Percentiles rank a stretch among this genome's conserved stretches.
phyloP scores from a whole-genome alignment of 768 basidiomycete species.

The Phlegmacium glaucopus region DNA sequence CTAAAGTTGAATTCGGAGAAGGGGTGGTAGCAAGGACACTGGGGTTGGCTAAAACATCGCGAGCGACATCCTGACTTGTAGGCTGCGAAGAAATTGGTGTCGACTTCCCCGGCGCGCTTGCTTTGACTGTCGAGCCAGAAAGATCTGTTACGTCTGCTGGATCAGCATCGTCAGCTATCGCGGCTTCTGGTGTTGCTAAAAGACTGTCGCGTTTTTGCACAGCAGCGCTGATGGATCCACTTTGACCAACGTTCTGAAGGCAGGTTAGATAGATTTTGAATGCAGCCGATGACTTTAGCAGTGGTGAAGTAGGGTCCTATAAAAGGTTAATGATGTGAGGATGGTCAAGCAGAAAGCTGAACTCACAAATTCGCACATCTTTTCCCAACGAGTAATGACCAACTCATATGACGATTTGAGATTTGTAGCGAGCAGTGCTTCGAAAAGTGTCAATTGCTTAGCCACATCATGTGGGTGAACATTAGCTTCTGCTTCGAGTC shows the following conservation, averaged over 20 bases:
- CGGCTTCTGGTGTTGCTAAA: conserved; percentile 34
- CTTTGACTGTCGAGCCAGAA: not conserved
- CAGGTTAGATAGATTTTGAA: conserved; percentile 76
- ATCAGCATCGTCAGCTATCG: conserved; percentile 10
- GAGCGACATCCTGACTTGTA: conserved; percentile 43
- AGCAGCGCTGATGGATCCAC: conserved; percentile 56
- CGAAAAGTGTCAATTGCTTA: conserved; percentile 69
- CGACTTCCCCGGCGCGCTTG: conserved; percentile 7
- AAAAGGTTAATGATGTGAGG: not conserved
- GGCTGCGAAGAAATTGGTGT: conserved; percentile 11
- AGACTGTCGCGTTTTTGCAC: conserved; percentile 69
- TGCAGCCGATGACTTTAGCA: conserved; percentile 65
- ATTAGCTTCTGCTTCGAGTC: conserved; percentile 76
- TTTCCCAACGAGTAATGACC: conserved; percentile 78
- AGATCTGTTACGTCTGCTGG: conserved; percentile 11
- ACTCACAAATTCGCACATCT: conserved; percentile 80
- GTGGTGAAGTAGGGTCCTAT: conserved; percentile 66
- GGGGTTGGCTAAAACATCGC: conserved; percentile 41
- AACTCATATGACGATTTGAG: conserved; percentile 68
- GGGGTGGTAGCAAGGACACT: conserved; percentile 15
- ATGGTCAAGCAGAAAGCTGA: not conserved
- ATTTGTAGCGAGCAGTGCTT: conserved; percentile 62
- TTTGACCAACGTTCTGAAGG: conserved; percentile 55
- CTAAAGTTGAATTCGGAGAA: conserved; percentile 22
- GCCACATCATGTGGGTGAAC: conserved; percentile 63